Percentiles rank a stretch among this genome's conserved stretches.
These are phyloP conservation scores for Climacium dendroides DNA, from an alignment of 225 moss, liverwort and hornwort genomes.

Conservation along the genomic window DNA sequence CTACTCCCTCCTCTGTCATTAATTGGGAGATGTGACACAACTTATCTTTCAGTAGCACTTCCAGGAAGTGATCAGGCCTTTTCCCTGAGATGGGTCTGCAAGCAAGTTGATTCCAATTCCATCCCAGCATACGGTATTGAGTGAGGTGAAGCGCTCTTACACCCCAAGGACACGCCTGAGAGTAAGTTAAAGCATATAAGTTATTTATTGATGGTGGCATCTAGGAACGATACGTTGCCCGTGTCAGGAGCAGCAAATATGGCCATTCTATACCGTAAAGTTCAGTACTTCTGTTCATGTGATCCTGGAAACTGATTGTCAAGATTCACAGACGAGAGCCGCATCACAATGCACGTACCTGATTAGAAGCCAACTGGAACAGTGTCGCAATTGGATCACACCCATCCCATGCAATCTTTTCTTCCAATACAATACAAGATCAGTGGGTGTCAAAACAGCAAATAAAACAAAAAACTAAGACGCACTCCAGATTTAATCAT, in stretches of 20 bases:
- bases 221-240: neutral
- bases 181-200: neutral
- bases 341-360: neutral
- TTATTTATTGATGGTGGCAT: neutral
- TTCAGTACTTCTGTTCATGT: neutral
- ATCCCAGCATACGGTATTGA: neutral
- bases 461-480: neutral
- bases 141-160: neutral
- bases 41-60: neutral
- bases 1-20: neutral
- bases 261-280: neutral
- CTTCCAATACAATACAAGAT: neutral
- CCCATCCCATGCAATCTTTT: neutral
- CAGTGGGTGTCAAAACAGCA: neutral
- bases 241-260: conserved; percentile 11
- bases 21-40: neutral
- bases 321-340: neutral
- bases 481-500: neutral
- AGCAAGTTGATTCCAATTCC: neutral
- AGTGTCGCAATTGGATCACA: neutral
- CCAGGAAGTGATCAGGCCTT: neutral
- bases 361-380: neutral
- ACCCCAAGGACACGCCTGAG: neutral
- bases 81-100: neutral
- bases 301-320: neutral